phyloP scores from a whole-genome alignment of 139 green algal species.

The Coccomyxa sp. region DNA sequence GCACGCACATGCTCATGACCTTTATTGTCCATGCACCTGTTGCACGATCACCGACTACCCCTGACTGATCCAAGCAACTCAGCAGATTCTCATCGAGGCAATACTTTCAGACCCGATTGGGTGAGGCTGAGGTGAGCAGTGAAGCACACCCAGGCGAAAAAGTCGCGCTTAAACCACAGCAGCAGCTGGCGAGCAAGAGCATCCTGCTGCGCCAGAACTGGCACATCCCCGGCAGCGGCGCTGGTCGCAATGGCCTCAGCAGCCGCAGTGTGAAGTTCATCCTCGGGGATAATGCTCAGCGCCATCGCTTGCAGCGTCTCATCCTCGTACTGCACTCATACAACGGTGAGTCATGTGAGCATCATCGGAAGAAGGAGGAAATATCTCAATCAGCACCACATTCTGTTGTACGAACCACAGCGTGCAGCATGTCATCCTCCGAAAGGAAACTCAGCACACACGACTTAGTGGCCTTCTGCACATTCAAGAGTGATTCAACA shows the following conservation, averaged over 20 bases:
- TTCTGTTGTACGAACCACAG: no score
- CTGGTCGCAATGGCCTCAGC: constrained; percentile 23
- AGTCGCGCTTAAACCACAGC: constrained; percentile 68
- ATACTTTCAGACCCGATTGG: not conserved
- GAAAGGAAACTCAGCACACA: not conserved
- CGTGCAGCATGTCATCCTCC: no score
- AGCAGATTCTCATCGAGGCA: not conserved
- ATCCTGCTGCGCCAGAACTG: constrained; percentile 25
- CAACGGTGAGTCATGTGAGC: not conserved
- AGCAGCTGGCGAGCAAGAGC: constrained; percentile 47
- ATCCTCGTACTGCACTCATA: constrained; percentile 40
- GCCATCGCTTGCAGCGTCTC: constrained; percentile 42
- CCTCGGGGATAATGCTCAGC: constrained; percentile 49
- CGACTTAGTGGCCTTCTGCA: not conserved
- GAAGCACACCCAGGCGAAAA: constrained; percentile 64
- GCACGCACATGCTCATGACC: not conserved
- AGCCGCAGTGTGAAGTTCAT: constrained; percentile 19
- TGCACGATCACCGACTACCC: not conserved
- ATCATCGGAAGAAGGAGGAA: no score
- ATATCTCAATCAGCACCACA: no score
- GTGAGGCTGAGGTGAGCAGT: not conserved
- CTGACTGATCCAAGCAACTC: not conserved
- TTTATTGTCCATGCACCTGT: not conserved
- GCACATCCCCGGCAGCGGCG: constrained; percentile 25
- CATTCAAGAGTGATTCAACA: not conserved